Base-by-base conservation (phyloP, 2,329 filamentous ascomycete species). In the Gliomastix tumulicola region DNA sequence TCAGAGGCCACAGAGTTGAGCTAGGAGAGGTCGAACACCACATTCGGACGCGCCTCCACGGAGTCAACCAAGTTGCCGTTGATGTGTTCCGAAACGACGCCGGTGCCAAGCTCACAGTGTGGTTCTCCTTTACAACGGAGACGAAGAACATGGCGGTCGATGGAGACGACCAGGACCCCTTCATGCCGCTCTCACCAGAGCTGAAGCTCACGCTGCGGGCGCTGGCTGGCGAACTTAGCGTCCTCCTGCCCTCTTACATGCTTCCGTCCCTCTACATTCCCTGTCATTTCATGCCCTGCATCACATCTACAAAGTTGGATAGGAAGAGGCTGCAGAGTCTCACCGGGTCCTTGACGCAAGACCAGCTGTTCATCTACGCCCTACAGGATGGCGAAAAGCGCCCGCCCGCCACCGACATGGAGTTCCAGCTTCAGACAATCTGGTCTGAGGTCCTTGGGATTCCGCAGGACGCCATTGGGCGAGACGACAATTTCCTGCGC, bases 1-100 rank as follows among this genome's bases (percentile, higher is more conserved):
- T 78, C 11, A 61, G 66, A 18, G 77, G 77, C 17, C 74, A 66
- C 40, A 51, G 71, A 36, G 58, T 73, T 34, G 76, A 69, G 53
- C 56, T 70, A 9, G 41, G 33, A 5, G 44, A 46, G 21, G 36
- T 48, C 5, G 46, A 47, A 21, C 25, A 21, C 15, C 22, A 34
- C 31, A 16, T 36, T 7, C 23, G 7, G 17, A 10, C n/a, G 10
- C 13, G n/a, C 10, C 19, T 36, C 17, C 17, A 15, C 4, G 34
- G 34, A 10, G 19, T 30, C 13, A 18, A 27, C 9, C 35, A 36
- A 20, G 18, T 30, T 21, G 25, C 17, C 11, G 35, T 38, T n/a
- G 36, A 38, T 21, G 17, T 41, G 8, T 38, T 32, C 35, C 34
- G 32, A 25, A 37, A 23, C 13, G 35, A 31, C 12, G 11, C 27